These are phyloP conservation scores for Curvularia sp. DNA, from an alignment of 2,329 filamentous ascomycete species.

Conservation along the genomic window DNA sequence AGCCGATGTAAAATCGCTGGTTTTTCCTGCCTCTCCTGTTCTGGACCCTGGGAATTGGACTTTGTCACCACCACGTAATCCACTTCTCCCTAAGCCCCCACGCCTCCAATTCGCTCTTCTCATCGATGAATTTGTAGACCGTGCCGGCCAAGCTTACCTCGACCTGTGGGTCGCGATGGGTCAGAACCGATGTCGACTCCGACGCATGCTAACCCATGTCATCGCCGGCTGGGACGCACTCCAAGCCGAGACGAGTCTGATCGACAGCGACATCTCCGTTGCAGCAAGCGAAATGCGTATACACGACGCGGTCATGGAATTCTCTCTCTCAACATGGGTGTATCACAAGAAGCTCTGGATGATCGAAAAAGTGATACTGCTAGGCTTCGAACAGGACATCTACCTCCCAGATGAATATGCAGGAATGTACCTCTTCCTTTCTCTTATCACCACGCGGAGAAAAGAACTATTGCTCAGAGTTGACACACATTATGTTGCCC, in stretches of 20 bases:
- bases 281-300: constrained; percentile 45
- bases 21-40: constrained; percentile 74
- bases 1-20: constrained; percentile 78
- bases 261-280: constrained; percentile 56
- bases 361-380: constrained; percentile 85
- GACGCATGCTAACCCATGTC: constrained; percentile 86
- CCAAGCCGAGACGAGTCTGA: constrained; percentile 69
- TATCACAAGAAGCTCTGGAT: constrained; percentile 89
- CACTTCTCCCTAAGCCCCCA: constrained; percentile 68
- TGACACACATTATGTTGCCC: constrained; percentile 21
- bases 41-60: constrained; percentile 78
- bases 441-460: constrained; percentile 34
- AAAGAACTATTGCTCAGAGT: constrained; percentile 31
- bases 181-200: constrained; percentile 87
- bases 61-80: constrained; percentile 64
- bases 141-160: constrained; percentile 72
- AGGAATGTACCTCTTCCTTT: constrained; percentile 79
- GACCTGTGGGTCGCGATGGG: constrained; percentile 85
- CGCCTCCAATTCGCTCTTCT: constrained; percentile 70
- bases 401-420: constrained; percentile 86
- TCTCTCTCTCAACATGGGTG: constrained; percentile 85
- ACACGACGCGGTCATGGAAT: constrained; percentile 63
- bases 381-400: constrained; percentile 92
- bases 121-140: constrained; percentile 72
- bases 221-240: constrained; percentile 84